A percentile compares a stretch with the other conserved stretches of the same genome.
Evolutionary conservation across 2,329 filamentous ascomycete species (phyloP).

Genomic region (Fusarium sp.): DNA sequence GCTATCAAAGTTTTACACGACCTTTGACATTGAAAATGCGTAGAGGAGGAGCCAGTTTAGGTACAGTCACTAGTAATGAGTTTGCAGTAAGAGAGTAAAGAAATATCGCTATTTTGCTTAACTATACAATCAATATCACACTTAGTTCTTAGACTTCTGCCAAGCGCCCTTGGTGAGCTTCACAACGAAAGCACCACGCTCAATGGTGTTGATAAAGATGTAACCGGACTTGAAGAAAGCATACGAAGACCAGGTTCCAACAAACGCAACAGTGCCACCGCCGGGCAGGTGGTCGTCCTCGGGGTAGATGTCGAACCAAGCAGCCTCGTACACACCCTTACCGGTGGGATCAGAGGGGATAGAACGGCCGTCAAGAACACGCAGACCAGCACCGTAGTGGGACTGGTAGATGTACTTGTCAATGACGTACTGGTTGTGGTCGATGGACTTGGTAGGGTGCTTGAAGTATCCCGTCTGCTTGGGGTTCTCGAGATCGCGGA

Average conservation of each 20-base stretch:
- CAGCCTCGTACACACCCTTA: conserved; percentile 56
- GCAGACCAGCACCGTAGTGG: conserved; percentile 61
- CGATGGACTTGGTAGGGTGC: conserved; percentile 52
- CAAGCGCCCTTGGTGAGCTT: conserved; percentile 45
- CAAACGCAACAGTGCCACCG: conserved; percentile 52
- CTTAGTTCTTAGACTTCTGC: conserved; percentile 14
- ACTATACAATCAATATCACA: not conserved
- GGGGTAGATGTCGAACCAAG: conserved; percentile 61
- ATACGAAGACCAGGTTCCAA: conserved; percentile 59
- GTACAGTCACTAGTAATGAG: too few relatives aligned
- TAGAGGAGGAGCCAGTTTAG: too few relatives aligned
- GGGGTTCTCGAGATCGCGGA: conserved; percentile 54
- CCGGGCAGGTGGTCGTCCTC: conserved; percentile 56
- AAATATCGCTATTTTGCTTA: not conserved
- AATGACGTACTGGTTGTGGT: conserved; percentile 60
- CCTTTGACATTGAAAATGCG: not conserved
- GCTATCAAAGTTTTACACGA: not conserved
- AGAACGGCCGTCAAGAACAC: conserved; percentile 50
- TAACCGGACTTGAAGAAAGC: conserved; percentile 59
- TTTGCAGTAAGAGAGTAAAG: not conserved
- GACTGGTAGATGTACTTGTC: conserved; percentile 58
- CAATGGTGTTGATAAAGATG: conserved; percentile 62
- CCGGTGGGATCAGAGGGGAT: conserved; percentile 55
- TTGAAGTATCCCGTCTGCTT: conserved; percentile 56
- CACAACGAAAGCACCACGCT: conserved; percentile 59